Evolutionary conservation across 176 grass and related monocot genomes (phyloP).

Genomic region (Juncus inflexus): DNA sequence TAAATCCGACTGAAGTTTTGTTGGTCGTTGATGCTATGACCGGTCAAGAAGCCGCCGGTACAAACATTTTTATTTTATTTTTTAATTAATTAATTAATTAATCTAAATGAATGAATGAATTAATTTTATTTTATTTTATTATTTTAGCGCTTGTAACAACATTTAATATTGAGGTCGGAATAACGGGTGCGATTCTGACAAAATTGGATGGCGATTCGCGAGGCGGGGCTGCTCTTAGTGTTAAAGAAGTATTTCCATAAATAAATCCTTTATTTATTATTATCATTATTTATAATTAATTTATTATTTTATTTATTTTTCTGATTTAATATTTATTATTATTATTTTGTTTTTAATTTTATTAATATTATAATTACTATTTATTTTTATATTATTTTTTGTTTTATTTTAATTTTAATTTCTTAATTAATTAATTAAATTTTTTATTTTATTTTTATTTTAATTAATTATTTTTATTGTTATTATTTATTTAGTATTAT

Average conservation of each 20-base stretch:
- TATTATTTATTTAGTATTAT: neutral
- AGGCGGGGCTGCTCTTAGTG: slow-evolving; percentile 94
- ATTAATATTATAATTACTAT: neutral
- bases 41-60: slow-evolving; percentile 98
- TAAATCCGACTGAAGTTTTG: slow-evolving; percentile 91
- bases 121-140: slow-evolving; percentile 13
- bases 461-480: neutral
- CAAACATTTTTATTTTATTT: neutral
- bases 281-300: neutral
- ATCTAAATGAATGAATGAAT: neutral
- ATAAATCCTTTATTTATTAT: slow-evolving; percentile 21
- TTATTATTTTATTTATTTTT: neutral
- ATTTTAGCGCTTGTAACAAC: slow-evolving; percentile 79
- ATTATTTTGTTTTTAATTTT: no score
- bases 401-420: slow-evolving; percentile 6
- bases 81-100: neutral
- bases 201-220: slow-evolving; percentile 96
- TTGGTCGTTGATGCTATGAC: slow-evolving; percentile 99
- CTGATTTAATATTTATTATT: no score
- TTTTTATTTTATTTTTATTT: neutral
- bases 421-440: no score
- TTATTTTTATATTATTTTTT: neutral
- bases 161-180: slow-evolving; percentile 91
- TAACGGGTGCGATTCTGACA: slow-evolving; percentile 96
- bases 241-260: slow-evolving; percentile 71